These are phyloP conservation scores for Komagataella ulmi DNA, from an alignment of 805 yeast genomes.

Conservation along the genomic window DNA sequence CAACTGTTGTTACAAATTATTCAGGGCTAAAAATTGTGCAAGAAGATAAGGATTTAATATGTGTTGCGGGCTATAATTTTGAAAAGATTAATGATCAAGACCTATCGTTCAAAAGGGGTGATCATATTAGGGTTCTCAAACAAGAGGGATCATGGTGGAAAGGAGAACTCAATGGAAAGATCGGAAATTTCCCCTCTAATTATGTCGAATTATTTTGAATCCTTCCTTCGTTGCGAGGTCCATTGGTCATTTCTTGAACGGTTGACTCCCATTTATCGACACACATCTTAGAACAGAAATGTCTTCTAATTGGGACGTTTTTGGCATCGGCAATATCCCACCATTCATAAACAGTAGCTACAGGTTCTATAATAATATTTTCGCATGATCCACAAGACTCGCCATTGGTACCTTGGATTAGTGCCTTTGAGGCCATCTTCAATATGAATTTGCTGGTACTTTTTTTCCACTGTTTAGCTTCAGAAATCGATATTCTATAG, in stretches of 20 bases:
- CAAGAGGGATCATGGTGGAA: slow-evolving; percentile 32
- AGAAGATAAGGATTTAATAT: slow-evolving; percentile 6
- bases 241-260: background rate
- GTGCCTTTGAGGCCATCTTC: slow-evolving; percentile 31
- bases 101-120: slow-evolving; percentile 28
- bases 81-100: slow-evolving; percentile 25
- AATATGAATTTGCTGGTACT: slow-evolving; percentile 32
- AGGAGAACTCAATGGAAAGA: slow-evolving; percentile 25
- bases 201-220: slow-evolving; percentile 18
- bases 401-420: slow-evolving; percentile 35
- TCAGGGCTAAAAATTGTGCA: background rate
- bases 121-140: slow-evolving; percentile 24
- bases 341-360: slow-evolving; percentile 52
- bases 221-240: background rate
- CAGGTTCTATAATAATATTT: slow-evolving; percentile 34
- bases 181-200: slow-evolving; percentile 33
- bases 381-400: slow-evolving; percentile 43
- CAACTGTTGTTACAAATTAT: background rate
- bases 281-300: slow-evolving; percentile 44
- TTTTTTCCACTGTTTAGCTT: slow-evolving; percentile 39
- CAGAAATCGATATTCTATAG: slow-evolving; percentile 41
- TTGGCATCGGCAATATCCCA: slow-evolving; percentile 45
- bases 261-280: slow-evolving; percentile 16
- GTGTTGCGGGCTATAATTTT: slow-evolving; percentile 28
- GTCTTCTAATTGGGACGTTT: slow-evolving; percentile 36